Base-by-base conservation (phyloP, 306 rosid genomes). In the Ziziphus jujuba region DNA sequence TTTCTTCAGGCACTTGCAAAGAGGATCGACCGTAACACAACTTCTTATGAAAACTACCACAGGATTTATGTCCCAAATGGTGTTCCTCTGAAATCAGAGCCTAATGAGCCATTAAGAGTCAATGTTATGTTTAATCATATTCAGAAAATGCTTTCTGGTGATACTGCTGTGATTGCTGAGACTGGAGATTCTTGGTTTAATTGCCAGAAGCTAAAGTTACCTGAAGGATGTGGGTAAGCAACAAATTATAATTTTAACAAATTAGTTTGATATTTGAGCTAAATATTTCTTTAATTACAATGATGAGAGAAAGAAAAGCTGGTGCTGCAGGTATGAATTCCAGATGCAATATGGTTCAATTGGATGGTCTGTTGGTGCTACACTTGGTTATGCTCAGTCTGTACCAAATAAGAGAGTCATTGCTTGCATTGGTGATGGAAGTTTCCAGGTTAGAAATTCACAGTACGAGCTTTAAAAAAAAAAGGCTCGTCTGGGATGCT, bases 311-410 rank as follows among this genome's bases (percentile, higher is more conserved):
- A 31, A 51, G 9, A 59, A 62, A 65, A 70, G 75, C 50, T 77
- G 80, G 69, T 66, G 38, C 74, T 81, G 75, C 77, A 82, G 87
- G 72, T 83, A 83, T 16, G 84, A 83, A 38, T 79, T 83, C 73
- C 84, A 83, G 19, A 83, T 83, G 82, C 87, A 79, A 25, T 83
- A 79, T 62, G 75, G 82, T 11, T 79, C 87, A 7, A 83, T 83
- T 38, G 87, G 87, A n/a, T 83, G 84, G 87, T 83, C 82, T 13
- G 84, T 83, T 53, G 87, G 84, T 50, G 87, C 80, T 19, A 79
- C 84, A 1, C 77, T 79, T 24, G 84, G 87, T 44, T 83, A 83
- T 70, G 87, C 84, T 24, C 84, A 79, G 24, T 52, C 82, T 1
- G 78, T 70, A 1, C 87, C 87, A 16, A 40, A 63, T 0, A 76